phyloP scores from a whole-genome alignment of 1,139 yeast genomes.

The Arxiozyma slooffiae region DNA sequence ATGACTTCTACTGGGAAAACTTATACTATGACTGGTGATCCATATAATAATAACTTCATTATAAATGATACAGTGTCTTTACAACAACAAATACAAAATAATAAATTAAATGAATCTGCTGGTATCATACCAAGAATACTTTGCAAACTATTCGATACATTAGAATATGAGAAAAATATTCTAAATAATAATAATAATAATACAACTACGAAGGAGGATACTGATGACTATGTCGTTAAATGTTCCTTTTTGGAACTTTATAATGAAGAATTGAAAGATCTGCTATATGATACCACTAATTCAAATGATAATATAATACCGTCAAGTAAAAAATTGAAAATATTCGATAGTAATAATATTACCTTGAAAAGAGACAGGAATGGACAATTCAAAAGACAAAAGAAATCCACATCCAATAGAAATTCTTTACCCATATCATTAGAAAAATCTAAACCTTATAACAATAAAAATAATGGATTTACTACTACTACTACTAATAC shows the following conservation, averaged over 20 bases:
- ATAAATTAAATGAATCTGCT: conserved; percentile 47
- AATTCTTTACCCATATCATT: conserved; percentile 4
- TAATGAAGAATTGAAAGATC: conserved; percentile 61
- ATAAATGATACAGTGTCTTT: neutral
- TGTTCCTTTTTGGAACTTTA: conserved; percentile 67
- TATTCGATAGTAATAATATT: conserved; percentile 39
- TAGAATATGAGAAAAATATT: conserved; percentile 21
- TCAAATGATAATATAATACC: neutral
- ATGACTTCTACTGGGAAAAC: conserved; percentile 80
- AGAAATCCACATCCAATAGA: conserved; percentile 2
- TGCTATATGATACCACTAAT: conserved; percentile 36
- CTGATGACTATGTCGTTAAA: conserved; percentile 49
- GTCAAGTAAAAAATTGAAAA: conserved; percentile 36
- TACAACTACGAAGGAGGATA: neutral
- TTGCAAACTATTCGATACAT: conserved; percentile 42
- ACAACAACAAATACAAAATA: neutral
- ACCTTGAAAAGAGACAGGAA: conserved; percentile 1
- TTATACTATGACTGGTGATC: conserved; percentile 67
- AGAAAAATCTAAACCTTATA: conserved; percentile 1
- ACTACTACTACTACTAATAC: conserved; percentile 8
- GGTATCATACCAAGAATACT: conserved; percentile 65
- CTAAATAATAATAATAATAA: conserved; percentile 14
- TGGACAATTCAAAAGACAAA: neutral
- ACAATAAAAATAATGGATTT: conserved; percentile 7
- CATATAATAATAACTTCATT: conserved; percentile 18